A percentile compares a stretch with the other conserved stretches of the same genome.
phyloP scores from a whole-genome alignment of 495 filamentous ascomycete genomes.

The Neurospora sp. region DNA sequence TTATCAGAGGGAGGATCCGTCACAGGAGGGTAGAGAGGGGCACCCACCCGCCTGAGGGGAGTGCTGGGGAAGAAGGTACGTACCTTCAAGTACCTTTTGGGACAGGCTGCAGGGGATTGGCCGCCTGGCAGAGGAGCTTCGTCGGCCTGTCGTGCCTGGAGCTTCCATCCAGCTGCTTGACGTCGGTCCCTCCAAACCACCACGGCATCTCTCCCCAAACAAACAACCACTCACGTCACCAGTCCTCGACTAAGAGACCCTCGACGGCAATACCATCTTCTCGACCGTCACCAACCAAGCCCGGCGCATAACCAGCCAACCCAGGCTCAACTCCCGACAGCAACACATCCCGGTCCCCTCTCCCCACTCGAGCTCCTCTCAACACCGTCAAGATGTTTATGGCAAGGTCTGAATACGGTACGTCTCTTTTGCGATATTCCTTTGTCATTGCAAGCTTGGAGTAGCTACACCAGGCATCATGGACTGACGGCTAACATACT shows the following conservation, averaged over 20 bases:
- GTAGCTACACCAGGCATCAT: not conserved
- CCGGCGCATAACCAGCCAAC: not conserved
- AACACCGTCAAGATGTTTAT: slow-evolving; percentile 82
- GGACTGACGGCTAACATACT: not conserved
- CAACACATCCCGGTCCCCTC: not conserved
- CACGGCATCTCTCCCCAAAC: not conserved
- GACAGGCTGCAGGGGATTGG: slow-evolving; percentile 9
- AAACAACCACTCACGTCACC: not conserved
- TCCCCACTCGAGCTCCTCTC: slow-evolving; percentile 3
- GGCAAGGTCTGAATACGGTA: slow-evolving; percentile 99
- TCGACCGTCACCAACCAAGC: slow-evolving; percentile 8
- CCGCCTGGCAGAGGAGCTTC: slow-evolving; percentile 17
- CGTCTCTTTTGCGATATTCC: slow-evolving; percentile 11
- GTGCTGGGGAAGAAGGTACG: slow-evolving; percentile 10
- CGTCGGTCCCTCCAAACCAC: not conserved
- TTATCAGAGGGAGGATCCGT: not conserved
- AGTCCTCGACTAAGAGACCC: slow-evolving; percentile 1
- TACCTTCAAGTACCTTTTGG: slow-evolving; percentile 7
- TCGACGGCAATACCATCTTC: slow-evolving; percentile 1
- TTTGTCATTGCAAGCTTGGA: slow-evolving; percentile 5
- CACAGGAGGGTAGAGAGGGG: not conserved
- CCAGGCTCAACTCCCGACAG: not conserved
- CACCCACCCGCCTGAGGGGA: not conserved
- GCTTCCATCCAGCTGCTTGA: slow-evolving; percentile 8
- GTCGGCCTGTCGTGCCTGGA: slow-evolving; percentile 26